Conservation (phyloP, 1,284 basidiomycete genomes). For the Irpex sp. region DNA sequence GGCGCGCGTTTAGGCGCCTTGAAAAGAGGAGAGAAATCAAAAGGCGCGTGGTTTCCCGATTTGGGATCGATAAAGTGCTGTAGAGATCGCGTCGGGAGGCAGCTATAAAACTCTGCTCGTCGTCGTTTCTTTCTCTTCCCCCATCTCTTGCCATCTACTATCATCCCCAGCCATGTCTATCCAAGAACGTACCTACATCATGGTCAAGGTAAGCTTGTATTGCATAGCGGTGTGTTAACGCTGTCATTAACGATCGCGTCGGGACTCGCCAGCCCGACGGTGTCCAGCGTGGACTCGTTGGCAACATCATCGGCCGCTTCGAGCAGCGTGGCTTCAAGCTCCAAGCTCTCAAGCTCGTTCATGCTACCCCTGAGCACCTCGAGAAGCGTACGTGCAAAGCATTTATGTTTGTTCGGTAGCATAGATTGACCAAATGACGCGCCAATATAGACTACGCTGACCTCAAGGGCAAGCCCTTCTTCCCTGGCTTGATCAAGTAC, state of each 20-base stretch:
- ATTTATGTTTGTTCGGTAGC: too few species aligned
- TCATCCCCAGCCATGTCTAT: conserved; percentile 46
- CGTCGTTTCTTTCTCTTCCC: conserved; percentile 27
- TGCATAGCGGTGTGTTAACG: conserved; percentile 3
- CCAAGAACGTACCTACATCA: conserved; percentile 82
- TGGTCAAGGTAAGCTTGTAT: conserved; percentile 68
- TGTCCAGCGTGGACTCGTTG: conserved; percentile 93
- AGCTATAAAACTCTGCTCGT: conserved; percentile 31
- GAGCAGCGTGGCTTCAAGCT: conserved; percentile 97
- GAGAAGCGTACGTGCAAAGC: conserved; percentile 63
- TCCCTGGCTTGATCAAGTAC: conserved; percentile 91
- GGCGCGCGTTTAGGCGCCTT: conserved; percentile 10
- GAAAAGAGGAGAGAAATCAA: not conserved
- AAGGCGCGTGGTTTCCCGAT: conserved; percentile 19
- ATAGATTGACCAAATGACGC: too few species aligned
- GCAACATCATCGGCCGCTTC: conserved; percentile 91
- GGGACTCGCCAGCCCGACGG: conserved; percentile 79
- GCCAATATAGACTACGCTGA: conserved; percentile 81
- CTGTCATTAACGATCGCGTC: not conserved
- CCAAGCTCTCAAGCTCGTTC: conserved; percentile 83
- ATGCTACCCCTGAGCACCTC: conserved; percentile 77
- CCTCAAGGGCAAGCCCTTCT: conserved; percentile 89
- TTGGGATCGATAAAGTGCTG: conserved; percentile 25
- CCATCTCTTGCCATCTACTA: conserved; percentile 28
- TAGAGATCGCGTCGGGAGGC: conserved; percentile 13